These are phyloP conservation scores for Tolypocladium tundrense DNA, from an alignment of 2,329 filamentous ascomycete genomes.

Conservation along the genomic window DNA sequence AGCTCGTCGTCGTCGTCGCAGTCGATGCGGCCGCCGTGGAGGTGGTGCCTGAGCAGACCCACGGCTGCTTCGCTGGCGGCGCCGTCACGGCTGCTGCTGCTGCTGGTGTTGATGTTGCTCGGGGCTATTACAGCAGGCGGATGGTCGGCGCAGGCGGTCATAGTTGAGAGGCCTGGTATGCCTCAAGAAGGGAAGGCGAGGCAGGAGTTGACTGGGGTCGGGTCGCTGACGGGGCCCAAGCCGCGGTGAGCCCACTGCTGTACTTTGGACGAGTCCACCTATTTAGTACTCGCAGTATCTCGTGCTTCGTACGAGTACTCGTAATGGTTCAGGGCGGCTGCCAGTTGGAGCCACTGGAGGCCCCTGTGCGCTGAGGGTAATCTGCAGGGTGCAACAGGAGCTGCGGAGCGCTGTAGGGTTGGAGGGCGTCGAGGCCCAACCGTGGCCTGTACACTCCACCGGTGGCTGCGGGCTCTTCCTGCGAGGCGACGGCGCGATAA, in stretches of 20 bases:
- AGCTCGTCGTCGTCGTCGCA: not conserved
- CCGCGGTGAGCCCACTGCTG: not conserved
- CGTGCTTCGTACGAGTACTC: no score
- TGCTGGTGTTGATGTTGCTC: not conserved
- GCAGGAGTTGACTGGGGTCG: not conserved
- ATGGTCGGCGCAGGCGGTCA: constrained; percentile 6
- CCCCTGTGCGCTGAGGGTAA: not conserved
- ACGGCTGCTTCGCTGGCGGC: not conserved
- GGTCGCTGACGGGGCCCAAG: not conserved
- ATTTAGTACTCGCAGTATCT: no score
- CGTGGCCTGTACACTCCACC: not conserved
- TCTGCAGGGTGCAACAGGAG: not conserved
- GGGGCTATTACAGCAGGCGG: constrained; percentile 5
- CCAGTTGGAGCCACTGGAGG: not conserved
- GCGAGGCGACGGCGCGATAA: not conserved
- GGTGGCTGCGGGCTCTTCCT: not conserved
- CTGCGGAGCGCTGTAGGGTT: not conserved
- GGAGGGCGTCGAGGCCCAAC: not conserved
- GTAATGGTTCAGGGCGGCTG: not conserved
- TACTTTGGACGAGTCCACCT: not conserved
- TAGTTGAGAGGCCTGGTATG: not conserved
- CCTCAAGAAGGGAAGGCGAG: not conserved
- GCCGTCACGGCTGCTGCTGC: not conserved
- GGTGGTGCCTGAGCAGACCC: not conserved
- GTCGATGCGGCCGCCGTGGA: not conserved